Evolutionary conservation across 805 yeast species (phyloP), one percentile per base, ranked within the genome.

Genomic region (Pichia paraexigua): DNA sequence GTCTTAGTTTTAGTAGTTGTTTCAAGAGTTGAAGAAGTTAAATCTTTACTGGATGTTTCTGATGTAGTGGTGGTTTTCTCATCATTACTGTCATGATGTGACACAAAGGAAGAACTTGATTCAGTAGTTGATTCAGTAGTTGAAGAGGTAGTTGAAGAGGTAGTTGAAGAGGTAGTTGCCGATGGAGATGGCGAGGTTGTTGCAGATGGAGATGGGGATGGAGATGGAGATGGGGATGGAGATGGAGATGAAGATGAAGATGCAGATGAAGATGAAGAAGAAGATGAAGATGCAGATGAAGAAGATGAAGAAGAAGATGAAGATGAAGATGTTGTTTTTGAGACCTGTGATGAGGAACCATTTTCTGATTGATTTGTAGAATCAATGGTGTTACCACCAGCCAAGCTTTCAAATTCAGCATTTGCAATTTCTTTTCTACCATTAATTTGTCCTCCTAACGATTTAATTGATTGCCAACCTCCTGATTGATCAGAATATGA

Each of bases 391-490:
- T 43, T 39, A 37, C 71, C 74, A 35, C 57, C 54, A 24, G 66
- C 70, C 43, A 77, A 66, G 9, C 61, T 57, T 30, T 62, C 66
- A 57, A 74, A 77, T 46, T 77, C 78, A 17, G 59, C 60, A 43
- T 69, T 63, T n/a, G 78, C 85, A 51, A 72, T 62, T 1, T 61
- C 63, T 42, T 64, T 59, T 67, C 87, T 77, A 27, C 90, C 91
- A 57, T 81, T 75, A 41, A 88, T 75, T 48, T 69, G 62, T 56
- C 90, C 90, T 63, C 70, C 76, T 35, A 66, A 66, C 22, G 87
- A 78, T 42, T 71, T 59, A 54, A 84, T 83, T 10, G 87, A 81
- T 46, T 71, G 63, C 82, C 84, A 82, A 35, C 65, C 58, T 49
- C 91, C 92, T 15, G 79, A 60, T 27, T 70, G 64, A 59, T 77